Evolutionary conservation across 2,329 filamentous ascomycete genomes (phyloP), one percentile per base, ranked within the genome.

Genomic region (Fusarium guadeloupense): DNA sequence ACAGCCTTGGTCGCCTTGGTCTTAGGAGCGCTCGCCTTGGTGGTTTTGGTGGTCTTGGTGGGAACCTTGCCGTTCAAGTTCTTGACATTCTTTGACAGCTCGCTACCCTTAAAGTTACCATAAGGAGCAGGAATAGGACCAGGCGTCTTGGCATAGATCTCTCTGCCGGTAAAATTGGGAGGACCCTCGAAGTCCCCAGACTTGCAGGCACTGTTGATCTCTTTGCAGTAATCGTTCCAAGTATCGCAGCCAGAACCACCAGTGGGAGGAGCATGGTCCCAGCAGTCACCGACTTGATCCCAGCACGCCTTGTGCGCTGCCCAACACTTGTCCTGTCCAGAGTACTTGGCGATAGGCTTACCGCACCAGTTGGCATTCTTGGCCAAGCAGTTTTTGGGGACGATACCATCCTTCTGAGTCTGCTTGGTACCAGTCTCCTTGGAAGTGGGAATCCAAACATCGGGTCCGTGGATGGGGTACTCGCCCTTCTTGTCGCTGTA

Each of bases 361-460:
- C 82, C 88, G 74, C 87, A 90, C 89, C 89, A 92, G 77, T 92
- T 91, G 54, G 78, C 89, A 70, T 90, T 91, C 69, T 86, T 85
- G 56, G 88, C 69, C 31, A 90, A 77, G 69, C 85, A 89, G 65
- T 79, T 76, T 2, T 69, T 49, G 0, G 88, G 88, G 46, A 85
- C 77, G 12, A 81, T 73, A 12, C 86, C 87, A 34, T 81, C 77
- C 37, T 69, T 51, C 59, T 71, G 69, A 4, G 54, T 57, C 39
- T 70, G 53, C 44, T 64, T 62, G 30, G 46, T 46, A 16, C 66
- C 50, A 9, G 53, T 52, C 16, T 62, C 54, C 17, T 59, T 47
- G 10, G 59, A 67, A 35, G 66, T 61, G 9, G 85, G 78, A 23
- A 76, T 72, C 60, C 81, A 89, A 14, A 85, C 78, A 10, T 75